phyloP scores from a whole-genome alignment of 139 green algal genomes.

The Coelastrella sp. region DNA sequence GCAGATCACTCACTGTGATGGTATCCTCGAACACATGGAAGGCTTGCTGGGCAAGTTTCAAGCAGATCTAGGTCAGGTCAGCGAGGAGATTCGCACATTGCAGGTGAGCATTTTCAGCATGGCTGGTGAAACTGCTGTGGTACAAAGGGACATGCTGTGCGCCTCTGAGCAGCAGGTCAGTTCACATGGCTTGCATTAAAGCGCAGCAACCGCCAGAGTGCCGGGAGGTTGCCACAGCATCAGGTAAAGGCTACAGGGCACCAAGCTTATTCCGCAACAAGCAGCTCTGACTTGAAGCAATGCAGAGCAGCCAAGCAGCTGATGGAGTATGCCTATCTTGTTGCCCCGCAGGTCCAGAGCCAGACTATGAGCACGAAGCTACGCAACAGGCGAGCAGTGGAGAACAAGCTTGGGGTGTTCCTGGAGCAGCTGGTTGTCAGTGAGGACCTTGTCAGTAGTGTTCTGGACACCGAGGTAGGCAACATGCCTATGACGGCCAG shows the following conservation, averaged over 20 bases:
- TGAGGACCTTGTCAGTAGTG: constrained; percentile 85
- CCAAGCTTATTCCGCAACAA: no score
- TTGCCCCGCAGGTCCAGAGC: constrained; percentile 69
- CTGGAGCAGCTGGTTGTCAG: constrained; percentile 88
- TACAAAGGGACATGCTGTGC: no score
- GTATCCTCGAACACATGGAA: constrained; percentile 93
- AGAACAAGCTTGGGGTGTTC: constrained; percentile 85
- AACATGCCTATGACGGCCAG: background rate
- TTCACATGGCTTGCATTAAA: no score
- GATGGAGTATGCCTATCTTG: background rate
- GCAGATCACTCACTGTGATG: constrained; percentile 93
- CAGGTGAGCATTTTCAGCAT: constrained; percentile 62
- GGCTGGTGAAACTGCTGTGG: background rate
- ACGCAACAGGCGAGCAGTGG: constrained; percentile 82
- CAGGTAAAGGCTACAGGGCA: no score
- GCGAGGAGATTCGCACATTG: constrained; percentile 86
- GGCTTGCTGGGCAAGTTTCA: constrained; percentile 90
- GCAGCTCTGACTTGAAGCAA: no score
- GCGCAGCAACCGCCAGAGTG: no score
- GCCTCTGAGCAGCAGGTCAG: no score
- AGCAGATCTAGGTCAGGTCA: constrained; percentile 80
- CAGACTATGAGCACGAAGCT: constrained; percentile 91
- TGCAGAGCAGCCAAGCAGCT: background rate
- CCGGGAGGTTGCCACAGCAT: no score
- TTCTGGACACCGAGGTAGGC: constrained; percentile 82